Percentiles rank a stretch among this genome's conserved stretches.
Conservation (phyloP, 257 asterid species). For the Anisodus tanguticus region DNA sequence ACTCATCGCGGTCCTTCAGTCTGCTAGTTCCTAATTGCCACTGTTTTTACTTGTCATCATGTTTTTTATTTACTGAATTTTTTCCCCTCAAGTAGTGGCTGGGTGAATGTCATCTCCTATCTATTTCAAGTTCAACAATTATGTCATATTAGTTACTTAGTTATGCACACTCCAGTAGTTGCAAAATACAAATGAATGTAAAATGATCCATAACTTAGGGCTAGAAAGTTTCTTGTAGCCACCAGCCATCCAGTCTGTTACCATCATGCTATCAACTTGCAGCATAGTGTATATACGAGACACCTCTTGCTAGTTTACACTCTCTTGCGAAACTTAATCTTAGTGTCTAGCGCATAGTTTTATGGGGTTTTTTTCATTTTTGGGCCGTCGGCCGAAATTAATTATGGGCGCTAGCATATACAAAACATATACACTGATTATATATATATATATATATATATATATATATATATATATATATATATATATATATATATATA, state of each 20-base stretch:
- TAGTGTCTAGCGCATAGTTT: neutral
- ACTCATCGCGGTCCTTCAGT: neutral
- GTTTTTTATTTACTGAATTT: neutral
- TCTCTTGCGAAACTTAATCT: neutral
- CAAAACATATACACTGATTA: too few species aligned
- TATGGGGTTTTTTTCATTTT: too few species aligned
- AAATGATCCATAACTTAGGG: neutral
- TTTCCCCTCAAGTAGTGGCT: neutral
- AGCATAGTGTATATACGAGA: neutral
- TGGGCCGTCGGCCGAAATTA: too few species aligned
- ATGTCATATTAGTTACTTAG: neutral
- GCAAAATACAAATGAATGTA: neutral
- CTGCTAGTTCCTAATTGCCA: neutral
- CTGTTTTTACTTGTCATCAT: neutral
- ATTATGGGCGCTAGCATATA: too few species aligned
- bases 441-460: too few species aligned
- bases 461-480: too few species aligned
- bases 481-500: too few species aligned
- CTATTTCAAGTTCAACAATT: neutral
- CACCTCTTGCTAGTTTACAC: neutral
- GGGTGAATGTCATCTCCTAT: neutral
- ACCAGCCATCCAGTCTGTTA: neutral
- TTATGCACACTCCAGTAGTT: neutral
- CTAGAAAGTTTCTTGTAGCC: neutral
- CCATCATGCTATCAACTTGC: neutral